A percentile compares a stretch with the other conserved stretches of the same genome.
These are phyloP conservation scores for Fusarium sp. DNA, from an alignment of 2,329 filamentous ascomycete species.

Conservation along the genomic window DNA sequence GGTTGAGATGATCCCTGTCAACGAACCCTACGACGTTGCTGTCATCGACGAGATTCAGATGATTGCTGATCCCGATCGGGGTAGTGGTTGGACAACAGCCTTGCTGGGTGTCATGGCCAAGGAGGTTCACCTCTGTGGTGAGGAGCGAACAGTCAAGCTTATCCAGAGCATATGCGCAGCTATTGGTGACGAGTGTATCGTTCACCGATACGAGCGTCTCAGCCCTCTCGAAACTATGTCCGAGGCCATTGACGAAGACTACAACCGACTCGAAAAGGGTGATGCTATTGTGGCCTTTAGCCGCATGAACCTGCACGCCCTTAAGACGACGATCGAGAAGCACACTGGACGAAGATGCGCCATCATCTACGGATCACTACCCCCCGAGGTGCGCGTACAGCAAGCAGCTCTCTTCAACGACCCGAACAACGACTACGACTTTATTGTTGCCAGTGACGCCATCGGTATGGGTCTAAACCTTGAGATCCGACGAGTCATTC, in stretches of 20 bases:
- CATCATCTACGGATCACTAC: conserved; percentile 91
- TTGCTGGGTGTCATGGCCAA: conserved; percentile 87
- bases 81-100: conserved; percentile 95
- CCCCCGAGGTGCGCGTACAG: conserved; percentile 90
- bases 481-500: conserved; percentile 90
- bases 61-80: conserved; percentile 83
- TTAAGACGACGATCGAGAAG: conserved; percentile 83
- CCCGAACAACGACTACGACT: conserved; percentile 94
- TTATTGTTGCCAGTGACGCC: conserved; percentile 91
- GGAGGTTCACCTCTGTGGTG: conserved; percentile 94
- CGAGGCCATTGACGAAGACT: conserved; percentile 70
- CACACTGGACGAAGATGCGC: conserved; percentile 84
- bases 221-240: conserved; percentile 78
- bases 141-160: conserved; percentile 83
- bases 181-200: conserved; percentile 83
- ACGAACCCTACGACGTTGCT: conserved; percentile 78
- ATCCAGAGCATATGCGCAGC: conserved; percentile 81
- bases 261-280: conserved; percentile 81
- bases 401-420: conserved; percentile 96
- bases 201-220: conserved; percentile 87
- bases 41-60: conserved; percentile 99
- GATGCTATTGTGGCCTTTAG: conserved; percentile 93
- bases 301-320: conserved; percentile 80
- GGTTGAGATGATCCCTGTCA: conserved; percentile 84
- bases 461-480: conserved; percentile 98